Base-by-base conservation (phyloP, 1,139 yeast species). In the Keqinozyma sinolaborantium region DNA sequence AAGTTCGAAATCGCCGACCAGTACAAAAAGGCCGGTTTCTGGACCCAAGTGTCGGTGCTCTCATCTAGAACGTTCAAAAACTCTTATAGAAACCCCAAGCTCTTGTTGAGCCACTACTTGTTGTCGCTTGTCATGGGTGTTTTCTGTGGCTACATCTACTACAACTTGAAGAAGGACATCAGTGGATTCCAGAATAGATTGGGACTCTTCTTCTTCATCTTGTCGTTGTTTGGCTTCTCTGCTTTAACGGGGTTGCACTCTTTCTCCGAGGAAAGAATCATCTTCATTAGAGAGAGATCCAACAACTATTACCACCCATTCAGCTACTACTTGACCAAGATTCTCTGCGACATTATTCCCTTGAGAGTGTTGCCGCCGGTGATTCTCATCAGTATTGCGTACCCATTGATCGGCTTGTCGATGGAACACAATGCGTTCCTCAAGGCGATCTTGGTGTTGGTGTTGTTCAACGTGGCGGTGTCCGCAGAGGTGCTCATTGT, bases 101-200 rank as follows among this genome's bases (percentile, higher is more conserved):
- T 92, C 16, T 66, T 92, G 32, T 56, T 87, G 41, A 84, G 94
- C 1, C 95, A 92, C 52, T 92, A 90, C 51, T 64, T 83, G 3
- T 67, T 90, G 40, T 83, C 96, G 0, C 59, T 86, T 6, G 50
- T 80, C 12, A 77, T 90, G 56, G 96, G 95, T 1, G 53, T 78
- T 3, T 85, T 92, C 57, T 83, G 95, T 59, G 97, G 97, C 0
- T 77, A 78, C 33, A 65, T 92, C 26, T 92, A 92, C 57, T 90
- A 82, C 58, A 70, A 87, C 48, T 79, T 90, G 15, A 68, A 80
- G 27, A 83, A 88, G 50, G 96, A 92, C 56, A 90, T 92, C 36
- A 80, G 95, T 50, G 98, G 98, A 0, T 92, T 92, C 67, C 98
- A 92, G 56, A 92, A 92, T 58, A 74, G 98, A 48, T 67, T 92